A percentile compares a stretch with the other conserved stretches of the same genome.
Conservation (phyloP, 768 basidiomycete species). For the Hemileccinum impolitum region DNA sequence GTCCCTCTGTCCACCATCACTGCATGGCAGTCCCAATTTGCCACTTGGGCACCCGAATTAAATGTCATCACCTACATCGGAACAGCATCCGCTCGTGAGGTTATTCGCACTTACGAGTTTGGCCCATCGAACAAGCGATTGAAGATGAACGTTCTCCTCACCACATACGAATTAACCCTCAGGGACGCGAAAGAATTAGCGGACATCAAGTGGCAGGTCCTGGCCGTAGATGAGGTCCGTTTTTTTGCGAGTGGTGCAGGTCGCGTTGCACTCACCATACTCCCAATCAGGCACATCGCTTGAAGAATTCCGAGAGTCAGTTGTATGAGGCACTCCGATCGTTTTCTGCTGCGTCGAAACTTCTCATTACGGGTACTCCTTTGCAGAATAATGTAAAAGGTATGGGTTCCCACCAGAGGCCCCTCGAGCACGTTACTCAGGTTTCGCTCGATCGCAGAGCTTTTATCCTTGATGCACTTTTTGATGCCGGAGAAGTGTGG, state of each 20-base stretch:
- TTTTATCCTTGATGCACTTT: conserved; percentile 98
- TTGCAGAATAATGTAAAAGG: conserved; percentile 99
- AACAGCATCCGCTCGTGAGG: conserved; percentile 79
- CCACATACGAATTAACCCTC: conserved; percentile 94
- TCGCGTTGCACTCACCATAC: conserved; percentile 15
- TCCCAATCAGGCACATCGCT: conserved; percentile 74
- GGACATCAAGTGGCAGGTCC: conserved; percentile 95
- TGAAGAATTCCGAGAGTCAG: conserved; percentile 98
- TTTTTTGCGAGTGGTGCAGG: not conserved
- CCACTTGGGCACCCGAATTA: conserved; percentile 91
- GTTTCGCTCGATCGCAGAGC: conserved; percentile 48
- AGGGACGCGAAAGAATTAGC: conserved; percentile 86
- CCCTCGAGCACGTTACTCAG: conserved; percentile 7
- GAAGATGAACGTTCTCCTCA: conserved; percentile 95
- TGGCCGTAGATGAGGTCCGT: conserved; percentile 92
- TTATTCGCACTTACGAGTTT: conserved; percentile 92
- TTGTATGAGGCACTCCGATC: conserved; percentile 90
- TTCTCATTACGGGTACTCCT: conserved; percentile 97
- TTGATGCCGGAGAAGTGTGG: conserved; percentile 97
- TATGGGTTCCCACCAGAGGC: conserved; percentile 31
- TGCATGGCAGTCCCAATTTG: conserved; percentile 96
- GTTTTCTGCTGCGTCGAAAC: conserved; percentile 87
- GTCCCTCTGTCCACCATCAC: conserved; percentile 97
- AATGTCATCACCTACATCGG: conserved; percentile 98
- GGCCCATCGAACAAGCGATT: conserved; percentile 83